Conservation (phyloP, 345 rosid species). For the Dimocarpus longan region DNA sequence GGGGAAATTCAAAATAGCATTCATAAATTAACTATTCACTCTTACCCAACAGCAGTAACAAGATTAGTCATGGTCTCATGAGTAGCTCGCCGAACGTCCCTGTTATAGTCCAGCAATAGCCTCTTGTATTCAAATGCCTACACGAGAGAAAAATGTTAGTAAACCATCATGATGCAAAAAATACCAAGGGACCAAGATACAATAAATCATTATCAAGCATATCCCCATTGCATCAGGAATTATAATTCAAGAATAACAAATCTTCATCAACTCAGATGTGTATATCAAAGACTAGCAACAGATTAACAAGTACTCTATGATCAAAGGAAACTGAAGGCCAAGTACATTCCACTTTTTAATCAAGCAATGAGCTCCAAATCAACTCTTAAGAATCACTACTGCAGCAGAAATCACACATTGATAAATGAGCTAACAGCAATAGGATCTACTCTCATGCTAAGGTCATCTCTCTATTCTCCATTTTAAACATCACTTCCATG, state of each 20-base stretch:
- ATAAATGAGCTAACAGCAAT: neutral
- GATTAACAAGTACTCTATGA: neutral
- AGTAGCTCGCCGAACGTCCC: constrained; percentile 95
- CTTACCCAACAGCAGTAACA: constrained; percentile 78
- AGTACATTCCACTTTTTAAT: neutral
- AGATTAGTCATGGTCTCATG: constrained; percentile 81
- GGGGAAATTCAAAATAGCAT: constrained; percentile 2
- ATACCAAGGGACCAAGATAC: constrained; percentile 2
- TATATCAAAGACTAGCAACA: neutral
- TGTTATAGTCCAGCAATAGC: constrained; percentile 81
- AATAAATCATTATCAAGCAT: constrained; percentile 19
- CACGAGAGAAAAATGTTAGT: constrained; percentile 18
- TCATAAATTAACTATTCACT: constrained; percentile 11
- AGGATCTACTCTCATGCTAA: neutral
- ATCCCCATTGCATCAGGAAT: neutral
- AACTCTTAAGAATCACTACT: neutral
- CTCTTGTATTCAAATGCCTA: constrained; percentile 92
- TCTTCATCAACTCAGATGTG: neutral
- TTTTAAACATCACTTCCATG: neutral
- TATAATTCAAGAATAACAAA: neutral
- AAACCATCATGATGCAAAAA: neutral
- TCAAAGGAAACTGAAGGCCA: neutral
- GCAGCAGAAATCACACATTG: neutral
- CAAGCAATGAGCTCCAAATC: neutral
- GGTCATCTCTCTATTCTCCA: neutral